These are phyloP conservation scores for Leptodontidium sp. DNA, from an alignment of 2,329 filamentous ascomycete genomes.

Conservation along the genomic window DNA sequence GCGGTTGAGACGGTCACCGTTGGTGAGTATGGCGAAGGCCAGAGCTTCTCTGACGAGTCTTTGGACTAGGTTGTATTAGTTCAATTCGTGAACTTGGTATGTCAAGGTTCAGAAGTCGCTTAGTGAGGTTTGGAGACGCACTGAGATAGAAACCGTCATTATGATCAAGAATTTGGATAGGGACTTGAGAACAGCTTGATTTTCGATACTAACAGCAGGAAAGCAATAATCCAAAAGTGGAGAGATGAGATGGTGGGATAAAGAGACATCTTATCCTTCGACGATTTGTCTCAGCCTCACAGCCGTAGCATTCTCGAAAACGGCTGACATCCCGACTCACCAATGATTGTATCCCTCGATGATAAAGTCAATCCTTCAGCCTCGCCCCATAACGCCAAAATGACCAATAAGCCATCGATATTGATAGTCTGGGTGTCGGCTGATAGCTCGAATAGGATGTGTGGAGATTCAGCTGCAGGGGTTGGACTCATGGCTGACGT, in stretches of 20 bases:
- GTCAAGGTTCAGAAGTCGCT: background rate
- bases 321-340: background rate
- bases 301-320: background rate
- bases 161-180: background rate
- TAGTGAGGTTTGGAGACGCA: background rate
- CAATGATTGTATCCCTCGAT: background rate
- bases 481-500: background rate
- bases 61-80: background rate
- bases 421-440: background rate
- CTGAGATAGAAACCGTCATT: background rate
- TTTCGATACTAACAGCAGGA: background rate
- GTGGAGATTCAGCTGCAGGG: constrained; percentile 14
- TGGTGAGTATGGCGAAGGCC: background rate
- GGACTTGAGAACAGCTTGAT: too few relatives aligned
- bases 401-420: background rate
- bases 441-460: background rate
- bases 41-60: background rate
- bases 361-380: background rate
- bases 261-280: background rate
- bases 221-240: background rate
- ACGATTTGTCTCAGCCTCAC: constrained; percentile 1
- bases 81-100: too few relatives aligned
- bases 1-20: background rate
- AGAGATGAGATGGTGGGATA: background rate
- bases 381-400: background rate